Base-by-base conservation (phyloP, 768 basidiomycete species). In the Clathrus columnatus region DNA sequence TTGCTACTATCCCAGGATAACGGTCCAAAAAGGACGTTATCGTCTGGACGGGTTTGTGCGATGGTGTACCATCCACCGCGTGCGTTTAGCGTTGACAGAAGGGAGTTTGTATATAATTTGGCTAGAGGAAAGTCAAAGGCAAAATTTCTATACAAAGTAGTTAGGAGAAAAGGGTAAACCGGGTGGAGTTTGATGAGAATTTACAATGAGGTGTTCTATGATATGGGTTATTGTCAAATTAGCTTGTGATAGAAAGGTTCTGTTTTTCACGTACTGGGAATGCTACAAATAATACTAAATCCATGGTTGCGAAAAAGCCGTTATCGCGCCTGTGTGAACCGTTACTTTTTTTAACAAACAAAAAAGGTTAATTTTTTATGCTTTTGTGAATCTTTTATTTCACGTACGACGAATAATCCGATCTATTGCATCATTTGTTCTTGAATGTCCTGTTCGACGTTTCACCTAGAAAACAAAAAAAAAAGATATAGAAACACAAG, bases 391-490 rank as follows among this genome's bases (percentile, higher is more conserved):
- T 21, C 17, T 10, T 17, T 24, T 32, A 16, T 8, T 45, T 21
- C 32, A 55, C 63, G 7, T 53, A 70, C 70, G 62, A 51, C 67
- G 62, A 51, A 72, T 72, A 27, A 75, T 71, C 42, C 61, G 64
- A 51, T 69, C 67, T 26, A 74, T 63, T 7, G 70, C 50, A 51
- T 72, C 63, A 41, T 75, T 73, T 4, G 71, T 73, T 17, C 62
- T 62, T 7, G 61, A 52, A 29, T 71, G 66, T 10, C 73, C 71
- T 0, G 71, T 75, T 36, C 66, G 67, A 18, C 66, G 65, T 16
- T 63, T 61, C 26, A 64, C 62, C 78, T 79, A 52, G 18, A 24
- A 23, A 36, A 26, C 23, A 24, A 36, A 24, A 18, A 21, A 17
- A 27, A 14, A 26, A 29, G 18, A 36, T 5, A 47, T 42, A 32